Percentiles rank a stretch among this genome's conserved stretches.
Evolutionary conservation across 306 rosid genomes (phyloP).

Genomic region (Trichosanthes truncata): DNA sequence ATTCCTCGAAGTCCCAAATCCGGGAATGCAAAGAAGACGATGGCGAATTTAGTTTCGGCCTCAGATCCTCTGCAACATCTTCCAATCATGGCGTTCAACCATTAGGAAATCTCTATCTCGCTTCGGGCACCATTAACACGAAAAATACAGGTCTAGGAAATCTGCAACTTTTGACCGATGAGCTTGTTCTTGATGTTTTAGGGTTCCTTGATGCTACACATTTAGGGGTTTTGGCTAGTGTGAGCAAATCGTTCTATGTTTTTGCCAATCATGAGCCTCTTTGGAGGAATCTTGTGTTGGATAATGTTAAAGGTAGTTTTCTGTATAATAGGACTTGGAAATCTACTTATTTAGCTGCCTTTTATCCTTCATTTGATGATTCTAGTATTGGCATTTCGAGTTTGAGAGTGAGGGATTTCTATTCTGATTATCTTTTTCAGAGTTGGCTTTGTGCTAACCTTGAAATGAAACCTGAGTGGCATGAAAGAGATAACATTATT

Average conservation of each 20-base stretch:
- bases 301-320: constrained; percentile 49
- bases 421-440: constrained; percentile 87
- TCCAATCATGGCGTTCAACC: constrained; percentile 75
- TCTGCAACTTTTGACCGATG: constrained; percentile 61
- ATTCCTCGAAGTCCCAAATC: constrained; percentile 8
- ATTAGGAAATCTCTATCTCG: constrained; percentile 66
- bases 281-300: constrained; percentile 79
- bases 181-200: constrained; percentile 75
- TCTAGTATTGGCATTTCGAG: constrained; percentile 8
- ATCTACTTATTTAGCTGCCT: constrained; percentile 45
- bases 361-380: constrained; percentile 40
- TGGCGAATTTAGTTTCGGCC: constrained; percentile 47
- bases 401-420: constrained; percentile 73
- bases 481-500: constrained; percentile 62
- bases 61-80: constrained; percentile 63
- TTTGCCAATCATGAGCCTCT: constrained; percentile 75
- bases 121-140: constrained; percentile 46
- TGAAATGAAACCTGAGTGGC: constrained; percentile 89
- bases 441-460: constrained; percentile 98
- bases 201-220: constrained; percentile 42
- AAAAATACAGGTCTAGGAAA: constrained; percentile 85
- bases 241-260: constrained; percentile 63
- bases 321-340: constrained; percentile 57
- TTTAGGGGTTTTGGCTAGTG: constrained; percentile 59
- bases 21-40: constrained; percentile 23